A percentile compares a stretch with the other conserved stretches of the same genome.
Evolutionary conservation across 306 rosid species (phyloP).

Genomic region (Adenanthera pavonina): DNA sequence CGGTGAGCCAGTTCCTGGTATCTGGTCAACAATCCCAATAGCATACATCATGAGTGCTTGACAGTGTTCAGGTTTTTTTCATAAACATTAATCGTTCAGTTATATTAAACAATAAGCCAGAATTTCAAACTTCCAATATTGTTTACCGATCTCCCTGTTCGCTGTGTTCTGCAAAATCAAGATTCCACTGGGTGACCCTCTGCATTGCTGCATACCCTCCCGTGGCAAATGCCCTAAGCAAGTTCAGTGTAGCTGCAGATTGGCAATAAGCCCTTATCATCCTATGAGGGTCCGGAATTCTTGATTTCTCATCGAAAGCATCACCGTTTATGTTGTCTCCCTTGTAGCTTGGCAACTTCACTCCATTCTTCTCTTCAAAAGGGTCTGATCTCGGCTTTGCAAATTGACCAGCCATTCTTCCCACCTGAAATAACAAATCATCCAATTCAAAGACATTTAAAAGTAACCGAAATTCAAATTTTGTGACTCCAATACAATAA

Average conservation of each 20-base stretch:
- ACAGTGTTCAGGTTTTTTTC: not conserved
- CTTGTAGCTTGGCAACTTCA: slow-evolving; percentile 66
- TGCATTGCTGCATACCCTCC: slow-evolving; percentile 91
- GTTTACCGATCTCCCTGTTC: slow-evolving; percentile 77
- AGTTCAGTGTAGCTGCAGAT: slow-evolving; percentile 74
- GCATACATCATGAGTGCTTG: not conserved
- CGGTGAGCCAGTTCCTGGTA: slow-evolving; percentile 70
- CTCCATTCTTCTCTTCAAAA: slow-evolving; percentile 61
- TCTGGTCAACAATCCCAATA: slow-evolving; percentile 47
- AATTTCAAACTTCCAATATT: not conserved
- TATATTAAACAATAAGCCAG: not conserved
- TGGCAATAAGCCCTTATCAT: slow-evolving; percentile 76
- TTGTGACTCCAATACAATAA: not conserved
- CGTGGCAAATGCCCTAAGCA: slow-evolving; percentile 74
- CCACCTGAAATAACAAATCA: slow-evolving; percentile 54
- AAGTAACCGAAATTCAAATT: not conserved
- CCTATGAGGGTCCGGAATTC: slow-evolving; percentile 77
- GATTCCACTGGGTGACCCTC: slow-evolving; percentile 79
- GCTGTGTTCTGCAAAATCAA: slow-evolving; percentile 74
- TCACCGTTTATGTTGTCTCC: slow-evolving; percentile 81
- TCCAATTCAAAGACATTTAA: not conserved
- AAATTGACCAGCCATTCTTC: slow-evolving; percentile 86
- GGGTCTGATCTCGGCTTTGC: slow-evolving; percentile 70
- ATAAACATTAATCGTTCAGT: not conserved
- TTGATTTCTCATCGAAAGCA: slow-evolving; percentile 61